phyloP scores from a whole-genome alignment of 768 basidiomycete species.

The Naganishia vaughanmartiniae region DNA sequence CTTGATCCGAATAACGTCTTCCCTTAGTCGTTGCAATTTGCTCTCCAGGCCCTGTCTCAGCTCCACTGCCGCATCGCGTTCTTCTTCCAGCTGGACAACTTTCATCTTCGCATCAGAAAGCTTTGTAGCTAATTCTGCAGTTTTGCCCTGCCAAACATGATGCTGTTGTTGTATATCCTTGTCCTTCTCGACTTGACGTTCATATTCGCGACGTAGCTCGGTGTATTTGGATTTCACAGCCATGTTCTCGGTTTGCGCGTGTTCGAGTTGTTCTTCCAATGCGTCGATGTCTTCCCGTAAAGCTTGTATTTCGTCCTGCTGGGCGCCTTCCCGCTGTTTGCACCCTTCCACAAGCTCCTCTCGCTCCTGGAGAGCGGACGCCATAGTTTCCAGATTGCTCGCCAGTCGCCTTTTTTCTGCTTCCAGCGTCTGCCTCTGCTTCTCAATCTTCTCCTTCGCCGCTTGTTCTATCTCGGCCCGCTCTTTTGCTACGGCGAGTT shows the following conservation, averaged over 20 bases:
- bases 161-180: conserved; percentile 9
- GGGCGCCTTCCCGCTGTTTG: conserved; percentile 76
- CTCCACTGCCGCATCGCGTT: not conserved
- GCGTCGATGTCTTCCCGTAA: conserved; percentile 79
- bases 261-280: conserved; percentile 79
- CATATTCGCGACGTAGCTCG: conserved; percentile 30
- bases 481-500: conserved; percentile 74
- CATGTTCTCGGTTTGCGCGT: conserved; percentile 67
- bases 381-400: conserved; percentile 76
- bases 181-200: conserved; percentile 23
- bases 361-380: conserved; percentile 74
- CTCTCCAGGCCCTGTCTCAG: conserved; percentile 1
- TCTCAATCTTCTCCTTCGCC: conserved; percentile 75
- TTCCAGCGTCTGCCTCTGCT: conserved; percentile 75
- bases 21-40: conserved; percentile 19
- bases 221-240: conserved; percentile 45
- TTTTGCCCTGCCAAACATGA: conserved; percentile 21
- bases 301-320: conserved; percentile 78
- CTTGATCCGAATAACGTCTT: conserved; percentile 32
- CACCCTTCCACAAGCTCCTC: conserved; percentile 67
- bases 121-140: conserved; percentile 13
- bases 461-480: conserved; percentile 80
- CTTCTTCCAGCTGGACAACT: not conserved
- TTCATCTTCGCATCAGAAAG: conserved; percentile 17
- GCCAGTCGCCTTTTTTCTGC: conserved; percentile 78